These are phyloP conservation scores for Pythium aphanidermatum DNA, from an alignment of 352 stramenopile genomes.

Conservation along the genomic window DNA sequence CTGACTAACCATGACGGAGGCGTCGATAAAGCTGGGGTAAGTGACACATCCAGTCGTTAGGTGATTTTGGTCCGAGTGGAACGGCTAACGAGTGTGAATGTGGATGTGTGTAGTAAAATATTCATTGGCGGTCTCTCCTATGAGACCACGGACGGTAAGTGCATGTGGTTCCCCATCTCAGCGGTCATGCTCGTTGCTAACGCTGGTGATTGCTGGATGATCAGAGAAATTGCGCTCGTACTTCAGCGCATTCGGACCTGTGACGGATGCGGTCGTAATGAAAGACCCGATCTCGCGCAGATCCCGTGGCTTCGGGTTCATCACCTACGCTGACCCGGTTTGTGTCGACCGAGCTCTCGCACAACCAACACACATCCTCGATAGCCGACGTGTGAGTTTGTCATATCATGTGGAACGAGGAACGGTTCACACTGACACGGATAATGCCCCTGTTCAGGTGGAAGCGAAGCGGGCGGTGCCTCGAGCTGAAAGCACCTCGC, in stretches of 20 bases:
- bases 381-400: slow-evolving; percentile 74
- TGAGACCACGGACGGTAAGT: slow-evolving; percentile 83
- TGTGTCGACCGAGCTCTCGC: slow-evolving; percentile 88
- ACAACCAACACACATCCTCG: slow-evolving; percentile 87
- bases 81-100: slow-evolving; percentile 3
- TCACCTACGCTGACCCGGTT: slow-evolving; percentile 86
- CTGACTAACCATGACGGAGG: slow-evolving; percentile 29
- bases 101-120: slow-evolving; percentile 68
- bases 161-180: no score
- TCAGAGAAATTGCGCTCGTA: slow-evolving; percentile 87
- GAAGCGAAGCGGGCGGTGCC: slow-evolving; percentile 90
- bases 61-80: background rate
- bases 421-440: no score
- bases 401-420: background rate
- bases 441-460: no score
- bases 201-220: slow-evolving; percentile 1
- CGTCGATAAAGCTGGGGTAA: slow-evolving; percentile 31
- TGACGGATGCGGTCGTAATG: slow-evolving; percentile 92
- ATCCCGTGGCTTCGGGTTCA: slow-evolving; percentile 91
- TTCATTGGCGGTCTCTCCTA: slow-evolving; percentile 89
- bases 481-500: slow-evolving; percentile 66
- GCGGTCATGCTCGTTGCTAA: no score
- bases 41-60: slow-evolving; percentile 5
- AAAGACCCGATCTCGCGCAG: slow-evolving; percentile 90
- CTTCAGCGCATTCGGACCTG: slow-evolving; percentile 84